These are phyloP conservation scores for Trichomonascaceae sp. DNA, from an alignment of 1,139 yeast species.

Conservation along the genomic window DNA sequence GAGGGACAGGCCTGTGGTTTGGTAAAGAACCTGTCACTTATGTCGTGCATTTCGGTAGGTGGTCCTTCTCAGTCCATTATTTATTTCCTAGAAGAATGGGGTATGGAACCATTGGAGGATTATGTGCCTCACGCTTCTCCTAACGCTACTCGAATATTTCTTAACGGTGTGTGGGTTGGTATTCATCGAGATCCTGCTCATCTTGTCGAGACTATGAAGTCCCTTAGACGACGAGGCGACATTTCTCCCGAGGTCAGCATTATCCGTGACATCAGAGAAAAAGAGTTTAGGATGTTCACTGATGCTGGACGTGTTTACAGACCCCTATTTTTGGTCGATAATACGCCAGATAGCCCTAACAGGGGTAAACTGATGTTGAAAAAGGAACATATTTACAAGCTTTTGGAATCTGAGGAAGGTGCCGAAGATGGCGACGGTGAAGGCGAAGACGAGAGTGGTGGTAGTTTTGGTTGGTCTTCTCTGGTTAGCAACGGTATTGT, in stretches of 20 bases:
- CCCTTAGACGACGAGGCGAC: constrained; percentile 91
- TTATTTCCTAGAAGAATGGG: constrained; percentile 96
- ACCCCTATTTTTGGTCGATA: constrained; percentile 88
- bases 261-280: constrained; percentile 93
- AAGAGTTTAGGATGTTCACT: constrained; percentile 90
- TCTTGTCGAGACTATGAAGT: constrained; percentile 84
- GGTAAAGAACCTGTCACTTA: constrained; percentile 88
- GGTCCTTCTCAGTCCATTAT: constrained; percentile 94
- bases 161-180: constrained; percentile 99
- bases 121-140: constrained; percentile 91
- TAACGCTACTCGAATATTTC: constrained; percentile 89
- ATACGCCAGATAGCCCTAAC: constrained; percentile 61
- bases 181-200: constrained; percentile 93
- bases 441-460: constrained; percentile 24
- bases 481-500: constrained; percentile 80
- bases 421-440: constrained; percentile 23
- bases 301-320: constrained; percentile 98
- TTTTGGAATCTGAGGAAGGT: constrained; percentile 55
- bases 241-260: constrained; percentile 94
- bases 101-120: constrained; percentile 96
- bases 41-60: constrained; percentile 98
- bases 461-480: constrained; percentile 73
- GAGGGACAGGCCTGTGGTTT: constrained; percentile 99
- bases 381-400: constrained; percentile 73
- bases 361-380: constrained; percentile 76